Percentiles rank a stretch among this genome's conserved stretches.
These are phyloP conservation scores for Alternaria alternata DNA, from an alignment of 2,329 filamentous ascomycete genomes.

Conservation along the genomic window DNA sequence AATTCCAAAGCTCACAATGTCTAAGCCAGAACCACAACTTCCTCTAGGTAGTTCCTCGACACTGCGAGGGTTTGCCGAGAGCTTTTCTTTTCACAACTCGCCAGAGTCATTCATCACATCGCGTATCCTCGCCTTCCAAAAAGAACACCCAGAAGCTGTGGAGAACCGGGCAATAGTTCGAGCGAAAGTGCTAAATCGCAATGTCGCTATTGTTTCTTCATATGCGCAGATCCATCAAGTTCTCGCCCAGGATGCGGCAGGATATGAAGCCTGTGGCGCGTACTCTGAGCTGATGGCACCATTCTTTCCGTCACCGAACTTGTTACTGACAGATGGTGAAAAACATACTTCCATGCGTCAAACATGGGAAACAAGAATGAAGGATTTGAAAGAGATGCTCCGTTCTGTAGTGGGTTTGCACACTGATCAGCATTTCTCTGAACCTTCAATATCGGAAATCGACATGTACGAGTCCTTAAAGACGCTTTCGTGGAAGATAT, in stretches of 20 bases:
- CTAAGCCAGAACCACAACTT: constrained; percentile 2
- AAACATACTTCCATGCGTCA: background rate
- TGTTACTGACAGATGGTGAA: constrained; percentile 1
- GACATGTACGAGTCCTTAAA: constrained; percentile 2
- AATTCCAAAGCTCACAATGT: background rate
- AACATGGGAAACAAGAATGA: background rate
- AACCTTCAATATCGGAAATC: background rate
- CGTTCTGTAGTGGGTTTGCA: background rate
- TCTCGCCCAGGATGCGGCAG: background rate
- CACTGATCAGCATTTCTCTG: background rate
- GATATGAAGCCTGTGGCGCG: constrained; percentile 2
- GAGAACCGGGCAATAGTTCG: background rate
- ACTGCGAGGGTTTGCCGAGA: background rate
- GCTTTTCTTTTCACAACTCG: constrained; percentile 1
- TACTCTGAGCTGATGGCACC: constrained; percentile 2
- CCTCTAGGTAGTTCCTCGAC: background rate
- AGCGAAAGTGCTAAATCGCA: constrained; percentile 1
- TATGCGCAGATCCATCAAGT: constrained; percentile 4
- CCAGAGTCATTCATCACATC: constrained; percentile 1
- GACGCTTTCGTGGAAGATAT: constrained; percentile 5
- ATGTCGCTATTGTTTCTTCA: constrained; percentile 2
- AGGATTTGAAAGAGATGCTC: background rate
- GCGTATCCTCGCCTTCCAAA: background rate
- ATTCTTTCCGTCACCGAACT: constrained; percentile 1
- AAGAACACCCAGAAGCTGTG: background rate